phyloP scores from a whole-genome alignment of 179 eudicot genomes.

The Vitellaria paradoxa region DNA sequence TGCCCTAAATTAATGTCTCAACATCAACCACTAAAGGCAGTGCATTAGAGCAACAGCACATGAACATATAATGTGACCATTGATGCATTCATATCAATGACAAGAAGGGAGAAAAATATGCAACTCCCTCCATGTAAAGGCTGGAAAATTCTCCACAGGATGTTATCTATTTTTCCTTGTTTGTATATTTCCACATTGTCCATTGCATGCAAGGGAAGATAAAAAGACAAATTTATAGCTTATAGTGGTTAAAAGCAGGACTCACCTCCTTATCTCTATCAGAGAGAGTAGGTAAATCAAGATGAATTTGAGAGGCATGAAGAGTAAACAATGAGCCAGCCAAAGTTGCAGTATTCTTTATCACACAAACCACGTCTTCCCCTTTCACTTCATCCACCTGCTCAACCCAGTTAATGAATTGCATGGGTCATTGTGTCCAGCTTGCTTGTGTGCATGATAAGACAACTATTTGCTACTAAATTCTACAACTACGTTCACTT shows the following conservation, averaged over 20 bases:
- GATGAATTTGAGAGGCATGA: conserved; percentile 71
- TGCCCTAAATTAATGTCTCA: background rate
- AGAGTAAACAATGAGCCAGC: conserved; percentile 71
- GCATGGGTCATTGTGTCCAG: background rate
- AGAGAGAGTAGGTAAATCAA: conserved; percentile 50
- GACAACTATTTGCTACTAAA: background rate
- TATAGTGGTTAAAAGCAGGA: background rate
- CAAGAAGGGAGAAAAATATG: background rate
- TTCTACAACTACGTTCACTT: background rate
- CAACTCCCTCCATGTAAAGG: background rate
- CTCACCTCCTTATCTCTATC: conserved; percentile 80
- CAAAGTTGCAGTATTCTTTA: conserved; percentile 81
- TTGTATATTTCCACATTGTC: background rate
- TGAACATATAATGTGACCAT: background rate
- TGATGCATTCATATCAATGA: background rate
- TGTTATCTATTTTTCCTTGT: background rate
- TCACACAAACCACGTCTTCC: conserved; percentile 68
- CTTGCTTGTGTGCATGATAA: background rate
- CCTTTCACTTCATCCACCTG: conserved; percentile 81
- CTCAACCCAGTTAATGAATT: conserved; percentile 14
- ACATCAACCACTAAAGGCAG: background rate
- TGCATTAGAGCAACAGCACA: background rate
- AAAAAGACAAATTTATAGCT: background rate
- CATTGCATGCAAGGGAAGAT: background rate
- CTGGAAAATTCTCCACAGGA: background rate